Evolutionary conservation across 768 basidiomycete species (phyloP).

Genomic region (Asterophora parasitica): DNA sequence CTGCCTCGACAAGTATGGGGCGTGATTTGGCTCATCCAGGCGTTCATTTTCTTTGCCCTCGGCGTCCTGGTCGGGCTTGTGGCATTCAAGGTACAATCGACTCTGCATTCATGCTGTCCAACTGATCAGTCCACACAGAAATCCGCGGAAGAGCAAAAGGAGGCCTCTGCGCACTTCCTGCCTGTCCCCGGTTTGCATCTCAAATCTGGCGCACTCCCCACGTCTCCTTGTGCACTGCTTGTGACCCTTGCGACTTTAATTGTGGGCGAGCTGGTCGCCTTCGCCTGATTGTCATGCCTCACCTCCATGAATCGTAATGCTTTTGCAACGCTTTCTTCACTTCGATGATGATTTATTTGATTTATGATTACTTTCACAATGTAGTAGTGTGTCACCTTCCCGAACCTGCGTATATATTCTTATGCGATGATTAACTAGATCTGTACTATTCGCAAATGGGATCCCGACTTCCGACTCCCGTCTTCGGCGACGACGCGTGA

Average conservation of each 20-base stretch:
- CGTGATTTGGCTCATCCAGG: slow-evolving; percentile 78
- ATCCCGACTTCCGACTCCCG: too few relatives aligned
- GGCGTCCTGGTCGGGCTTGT: slow-evolving; percentile 76
- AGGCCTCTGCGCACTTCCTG: slow-evolving; percentile 43
- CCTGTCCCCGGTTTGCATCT: slow-evolving; percentile 49
- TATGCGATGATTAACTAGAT: too few relatives aligned
- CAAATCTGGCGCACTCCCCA: slow-evolving; percentile 25
- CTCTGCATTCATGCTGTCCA: not conserved
- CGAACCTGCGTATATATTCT: too few relatives aligned
- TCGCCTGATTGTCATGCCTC: not conserved
- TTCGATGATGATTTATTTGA: not conserved
- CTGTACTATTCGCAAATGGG: too few relatives aligned
- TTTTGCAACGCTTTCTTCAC: not conserved
- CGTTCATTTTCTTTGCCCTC: slow-evolving; percentile 67
- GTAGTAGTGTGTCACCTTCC: too few relatives aligned
- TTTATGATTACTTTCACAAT: not conserved
- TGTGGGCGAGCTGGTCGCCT: slow-evolving; percentile 1
- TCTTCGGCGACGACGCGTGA: too few relatives aligned
- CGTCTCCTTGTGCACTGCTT: slow-evolving; percentile 22
- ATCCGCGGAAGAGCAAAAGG: slow-evolving; percentile 38
- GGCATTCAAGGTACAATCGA: slow-evolving; percentile 63
- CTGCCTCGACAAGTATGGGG: slow-evolving; percentile 64
- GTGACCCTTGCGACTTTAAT: slow-evolving; percentile 16
- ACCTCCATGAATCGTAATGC: not conserved
- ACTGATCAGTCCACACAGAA: slow-evolving; percentile 33